A percentile compares a stretch with the other conserved stretches of the same genome.
phyloP scores from a whole-genome alignment of 108 stramenopile genomes.

The Stephanodiscus minutulus region DNA sequence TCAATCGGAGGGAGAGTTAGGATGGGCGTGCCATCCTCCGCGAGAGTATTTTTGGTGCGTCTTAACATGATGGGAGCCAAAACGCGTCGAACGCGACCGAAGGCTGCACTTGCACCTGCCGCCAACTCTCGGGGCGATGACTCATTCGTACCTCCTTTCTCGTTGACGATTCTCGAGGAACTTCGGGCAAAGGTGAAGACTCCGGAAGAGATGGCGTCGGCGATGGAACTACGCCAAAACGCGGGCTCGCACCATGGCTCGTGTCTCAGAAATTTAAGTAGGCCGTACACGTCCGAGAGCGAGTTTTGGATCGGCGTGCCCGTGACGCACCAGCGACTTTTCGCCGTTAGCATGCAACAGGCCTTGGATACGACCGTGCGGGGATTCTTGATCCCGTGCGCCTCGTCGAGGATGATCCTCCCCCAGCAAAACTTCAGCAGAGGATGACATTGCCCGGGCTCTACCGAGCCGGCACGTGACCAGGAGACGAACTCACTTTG shows the following conservation, averaged over 20 bases:
- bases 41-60: constrained; percentile 76
- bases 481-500: constrained; percentile 45
- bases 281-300: constrained; percentile 73
- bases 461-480: constrained; percentile 7
- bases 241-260: constrained; percentile 78
- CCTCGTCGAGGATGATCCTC: constrained; percentile 84
- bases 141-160: constrained; percentile 16
- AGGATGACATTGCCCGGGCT: constrained; percentile 27
- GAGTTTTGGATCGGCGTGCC: constrained; percentile 90
- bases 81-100: constrained; percentile 72
- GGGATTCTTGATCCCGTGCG: constrained; percentile 79
- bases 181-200: constrained; percentile 9
- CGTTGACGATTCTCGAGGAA: constrained; percentile 16
- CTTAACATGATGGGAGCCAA: constrained; percentile 76
- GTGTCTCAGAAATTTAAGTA: constrained; percentile 79
- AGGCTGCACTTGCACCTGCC: constrained; percentile 35
- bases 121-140: background rate
- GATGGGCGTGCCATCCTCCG: constrained; percentile 74
- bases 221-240: constrained; percentile 80
- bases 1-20: constrained; percentile 77
- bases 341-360: constrained; percentile 66
- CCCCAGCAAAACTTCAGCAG: constrained; percentile 59
- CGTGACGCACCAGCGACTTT: constrained; percentile 77
- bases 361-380: constrained; percentile 67
- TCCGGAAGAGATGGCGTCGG: constrained; percentile 29